Base-by-base conservation (phyloP, 768 basidiomycete genomes). In the Russula vinacea region DNA sequence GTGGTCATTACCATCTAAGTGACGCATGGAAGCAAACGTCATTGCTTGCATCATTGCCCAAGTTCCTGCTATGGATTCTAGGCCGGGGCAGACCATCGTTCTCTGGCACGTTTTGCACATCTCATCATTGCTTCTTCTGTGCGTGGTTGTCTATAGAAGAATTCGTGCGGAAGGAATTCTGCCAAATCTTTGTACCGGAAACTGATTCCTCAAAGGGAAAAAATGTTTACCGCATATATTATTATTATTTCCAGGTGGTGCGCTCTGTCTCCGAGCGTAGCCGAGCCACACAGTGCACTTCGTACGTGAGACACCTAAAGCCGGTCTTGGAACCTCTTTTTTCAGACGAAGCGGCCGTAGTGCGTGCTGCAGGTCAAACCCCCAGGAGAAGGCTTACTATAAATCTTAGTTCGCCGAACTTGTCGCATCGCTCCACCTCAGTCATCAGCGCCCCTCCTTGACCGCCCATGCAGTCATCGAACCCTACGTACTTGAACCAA, bases 281-380 rank as follows among this genome's bases (percentile, higher is more conserved):
- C 35, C 10, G 35, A 10, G 35, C 10, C 35, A 35, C 35, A 35
- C 6, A 35, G 35, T 35, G 35, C 35, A 35, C 35, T 10, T 35
- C 10, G n/a, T n/a, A 44, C 44, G 44, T 22, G 10, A 13, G n/a
- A 35, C 45, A 47, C 5, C 45, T 22, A 47, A 47, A 44, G 8
- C n/a, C 5, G 22, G 33, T 13, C 47, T 33, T 62, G 57, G 77
- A 81, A 78, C 87, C 86, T 71, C 84, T 84, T n/a, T 81, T 77
- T 17, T 49, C 69, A 19, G 76, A 79, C 54, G 87, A 89, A 71
- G 77, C 80, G 54, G 76, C 74, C 7, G 75, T 82, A 19, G 75
- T 92, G 45, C 71, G 77, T 3, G 83, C 78, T 14, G 87, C 88
- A 1, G 87, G 71, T 78, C 44, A 45, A 9, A 19, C 80, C 67